Conservation (phyloP, 1,284 basidiomycete genomes). For the Ceratobasidium papillatum region DNA sequence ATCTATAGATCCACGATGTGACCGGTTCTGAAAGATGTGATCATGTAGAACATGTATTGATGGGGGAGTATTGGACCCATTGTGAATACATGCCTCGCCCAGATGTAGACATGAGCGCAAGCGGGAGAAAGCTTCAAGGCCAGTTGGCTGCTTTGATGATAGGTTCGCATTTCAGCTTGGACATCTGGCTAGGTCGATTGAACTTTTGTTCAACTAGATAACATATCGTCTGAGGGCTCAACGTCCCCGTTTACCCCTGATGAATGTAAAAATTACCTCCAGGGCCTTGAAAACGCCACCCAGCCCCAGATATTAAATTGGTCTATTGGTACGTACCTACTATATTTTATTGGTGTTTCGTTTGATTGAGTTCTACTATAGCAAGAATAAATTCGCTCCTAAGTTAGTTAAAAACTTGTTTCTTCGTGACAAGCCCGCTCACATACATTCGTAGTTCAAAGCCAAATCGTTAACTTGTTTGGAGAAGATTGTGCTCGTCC, state of each 20-base stretch:
- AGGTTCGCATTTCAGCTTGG: constrained; percentile 2
- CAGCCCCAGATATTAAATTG: constrained; percentile 11
- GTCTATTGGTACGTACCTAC: constrained; percentile 11
- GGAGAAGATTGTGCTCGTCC: constrained; percentile 20
- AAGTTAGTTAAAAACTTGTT: not conserved
- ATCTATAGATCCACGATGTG: not conserved
- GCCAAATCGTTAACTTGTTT: constrained; percentile 26
- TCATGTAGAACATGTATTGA: not conserved
- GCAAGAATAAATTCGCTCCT: constrained; percentile 20
- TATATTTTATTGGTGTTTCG: not conserved
- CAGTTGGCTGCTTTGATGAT: constrained; percentile 34
- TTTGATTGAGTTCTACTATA: not conserved
- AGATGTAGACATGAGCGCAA: constrained; percentile 11
- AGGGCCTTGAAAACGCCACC: constrained; percentile 7
- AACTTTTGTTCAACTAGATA: constrained; percentile 1
- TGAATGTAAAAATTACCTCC: constrained; percentile 25
- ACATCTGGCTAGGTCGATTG: not conserved
- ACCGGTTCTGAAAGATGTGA: not conserved
- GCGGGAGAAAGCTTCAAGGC: constrained; percentile 19
- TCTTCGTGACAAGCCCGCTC: not conserved
- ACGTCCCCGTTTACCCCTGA: constrained; percentile 27
- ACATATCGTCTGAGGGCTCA: constrained; percentile 28
- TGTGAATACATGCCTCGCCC: constrained; percentile 34
- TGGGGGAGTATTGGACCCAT: constrained; percentile 36
- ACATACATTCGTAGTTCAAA: constrained; percentile 13